These are phyloP conservation scores for Globisporangium irregulare DNA, from an alignment of 352 stramenopile species.

Conservation along the genomic window DNA sequence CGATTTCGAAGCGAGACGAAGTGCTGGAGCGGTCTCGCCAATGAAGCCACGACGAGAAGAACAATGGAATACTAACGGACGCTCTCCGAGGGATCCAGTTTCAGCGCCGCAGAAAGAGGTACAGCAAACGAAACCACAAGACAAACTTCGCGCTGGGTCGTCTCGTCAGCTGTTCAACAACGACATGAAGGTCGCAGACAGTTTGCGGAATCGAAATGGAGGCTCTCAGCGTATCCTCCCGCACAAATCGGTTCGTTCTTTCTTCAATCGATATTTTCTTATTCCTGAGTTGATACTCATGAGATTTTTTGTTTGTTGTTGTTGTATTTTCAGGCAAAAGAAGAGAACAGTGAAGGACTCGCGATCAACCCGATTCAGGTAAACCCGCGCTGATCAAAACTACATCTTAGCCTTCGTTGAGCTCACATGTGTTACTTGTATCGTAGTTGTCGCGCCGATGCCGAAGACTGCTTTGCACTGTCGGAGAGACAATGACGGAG, in stretches of 20 bases:
- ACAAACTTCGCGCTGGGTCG: neutral
- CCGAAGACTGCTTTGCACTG: conserved; percentile 62
- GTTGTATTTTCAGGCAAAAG: conserved; percentile 4
- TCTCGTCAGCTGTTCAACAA: neutral
- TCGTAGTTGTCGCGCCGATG: conserved; percentile 55
- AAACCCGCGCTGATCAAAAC: neutral
- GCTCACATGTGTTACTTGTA: neutral
- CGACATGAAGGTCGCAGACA: neutral
- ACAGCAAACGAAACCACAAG: neutral
- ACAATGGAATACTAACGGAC: neutral
- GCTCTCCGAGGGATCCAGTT: neutral
- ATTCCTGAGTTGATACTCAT: neutral
- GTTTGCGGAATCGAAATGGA: neutral
- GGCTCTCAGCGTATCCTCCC: conserved; percentile 2
- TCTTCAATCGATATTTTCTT: neutral
- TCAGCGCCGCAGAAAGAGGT: neutral
- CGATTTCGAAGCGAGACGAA: neutral
- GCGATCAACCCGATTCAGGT: conserved; percentile 20
- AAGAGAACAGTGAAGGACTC: conserved; percentile 8
- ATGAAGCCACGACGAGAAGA: neutral
- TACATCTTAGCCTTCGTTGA: neutral
- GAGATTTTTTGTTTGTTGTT: neutral
- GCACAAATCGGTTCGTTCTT: neutral
- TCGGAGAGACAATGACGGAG: conserved; percentile 71
- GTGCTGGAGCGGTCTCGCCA: neutral